These are phyloP conservation scores for Myriosclerotinia curreyana DNA, from an alignment of 2,329 filamentous ascomycete genomes.

Conservation along the genomic window DNA sequence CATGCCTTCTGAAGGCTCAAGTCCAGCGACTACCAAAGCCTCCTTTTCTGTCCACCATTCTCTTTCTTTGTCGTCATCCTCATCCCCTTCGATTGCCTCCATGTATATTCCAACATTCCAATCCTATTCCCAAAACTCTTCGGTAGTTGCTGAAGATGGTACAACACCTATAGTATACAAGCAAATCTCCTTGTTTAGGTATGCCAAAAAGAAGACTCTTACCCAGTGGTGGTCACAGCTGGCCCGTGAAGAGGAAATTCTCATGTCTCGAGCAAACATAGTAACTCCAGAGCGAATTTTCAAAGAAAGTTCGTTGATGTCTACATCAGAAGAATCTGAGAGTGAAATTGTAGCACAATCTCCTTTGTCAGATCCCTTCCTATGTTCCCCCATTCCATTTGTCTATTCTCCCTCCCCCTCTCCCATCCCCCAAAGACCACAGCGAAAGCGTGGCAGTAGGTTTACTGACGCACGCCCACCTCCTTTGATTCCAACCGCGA, in stretches of 20 bases:
- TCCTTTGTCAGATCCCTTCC: slow-evolving; percentile 7
- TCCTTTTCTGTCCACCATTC: slow-evolving; percentile 1
- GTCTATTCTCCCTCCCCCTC: background rate
- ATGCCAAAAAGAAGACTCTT: background rate
- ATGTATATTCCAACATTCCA: background rate
- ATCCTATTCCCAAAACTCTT: background rate
- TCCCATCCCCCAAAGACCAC: background rate
- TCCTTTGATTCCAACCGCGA: background rate
- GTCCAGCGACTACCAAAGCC: background rate
- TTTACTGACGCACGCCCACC: background rate
- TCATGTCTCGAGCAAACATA: background rate
- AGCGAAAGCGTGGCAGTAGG: background rate
- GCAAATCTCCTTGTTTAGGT: background rate
- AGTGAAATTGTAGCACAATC: slow-evolving; percentile 7
- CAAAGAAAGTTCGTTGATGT: background rate
- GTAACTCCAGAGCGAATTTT: slow-evolving; percentile 11
- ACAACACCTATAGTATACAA: slow-evolving; percentile 7
- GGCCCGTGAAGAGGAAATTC: background rate
- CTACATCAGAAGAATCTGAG: slow-evolving; percentile 11
- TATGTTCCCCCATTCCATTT: background rate
- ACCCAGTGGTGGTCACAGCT: background rate
- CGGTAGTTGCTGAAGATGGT: slow-evolving; percentile 2
- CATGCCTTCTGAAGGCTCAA: background rate
- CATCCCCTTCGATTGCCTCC: background rate
- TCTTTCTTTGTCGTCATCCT: background rate